Percentiles rank a stretch among this genome's conserved stretches.
Conservation (phyloP, 2,329 filamentous ascomycete genomes). For the Lachnellula subtilissima region DNA sequence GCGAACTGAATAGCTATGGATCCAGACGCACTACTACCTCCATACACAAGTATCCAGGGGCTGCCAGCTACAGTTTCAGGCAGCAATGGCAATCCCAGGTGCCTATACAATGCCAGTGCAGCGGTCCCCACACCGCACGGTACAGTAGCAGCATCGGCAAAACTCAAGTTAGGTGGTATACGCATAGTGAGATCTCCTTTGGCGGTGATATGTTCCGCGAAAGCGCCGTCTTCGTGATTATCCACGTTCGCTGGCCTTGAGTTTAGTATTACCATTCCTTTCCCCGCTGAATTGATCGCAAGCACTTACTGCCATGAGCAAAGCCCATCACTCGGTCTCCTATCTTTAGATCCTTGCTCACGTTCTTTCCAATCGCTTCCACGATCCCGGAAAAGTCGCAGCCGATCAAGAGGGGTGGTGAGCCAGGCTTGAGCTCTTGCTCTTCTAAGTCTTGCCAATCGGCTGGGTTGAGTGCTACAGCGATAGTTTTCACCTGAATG, state of each 20-base stretch:
- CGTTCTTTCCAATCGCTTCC: constrained; percentile 13
- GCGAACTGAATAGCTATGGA: constrained; percentile 43
- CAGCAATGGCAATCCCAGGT: constrained; percentile 22
- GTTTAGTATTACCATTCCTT: neutral
- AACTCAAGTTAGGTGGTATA: constrained; percentile 39
- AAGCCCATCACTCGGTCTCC: constrained; percentile 20
- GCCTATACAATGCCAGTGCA: constrained; percentile 15
- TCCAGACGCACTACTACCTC: constrained; percentile 44
- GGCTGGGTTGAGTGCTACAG: constrained; percentile 28
- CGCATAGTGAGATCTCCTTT: constrained; percentile 38
- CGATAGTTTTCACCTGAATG: constrained; percentile 23
- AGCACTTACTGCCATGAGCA: constrained; percentile 18
- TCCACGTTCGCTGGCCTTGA: constrained; percentile 9
- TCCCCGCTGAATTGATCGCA: neutral
- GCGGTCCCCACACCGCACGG: constrained; percentile 12
- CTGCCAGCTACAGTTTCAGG: constrained; percentile 11
- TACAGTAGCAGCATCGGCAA: constrained; percentile 39
- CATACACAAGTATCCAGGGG: constrained; percentile 40
- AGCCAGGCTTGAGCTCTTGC: constrained; percentile 2
- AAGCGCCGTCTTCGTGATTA: constrained; percentile 21
- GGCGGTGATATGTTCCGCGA: constrained; percentile 21
- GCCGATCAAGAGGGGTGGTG: constrained; percentile 9
- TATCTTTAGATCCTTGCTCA: constrained; percentile 16
- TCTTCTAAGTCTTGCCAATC: constrained; percentile 26
- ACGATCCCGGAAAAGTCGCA: constrained; percentile 22